A percentile compares a stretch with the other conserved stretches of the same genome.
Evolutionary conservation across 768 basidiomycete species (phyloP).

Genomic region (Tulasnella sp.): DNA sequence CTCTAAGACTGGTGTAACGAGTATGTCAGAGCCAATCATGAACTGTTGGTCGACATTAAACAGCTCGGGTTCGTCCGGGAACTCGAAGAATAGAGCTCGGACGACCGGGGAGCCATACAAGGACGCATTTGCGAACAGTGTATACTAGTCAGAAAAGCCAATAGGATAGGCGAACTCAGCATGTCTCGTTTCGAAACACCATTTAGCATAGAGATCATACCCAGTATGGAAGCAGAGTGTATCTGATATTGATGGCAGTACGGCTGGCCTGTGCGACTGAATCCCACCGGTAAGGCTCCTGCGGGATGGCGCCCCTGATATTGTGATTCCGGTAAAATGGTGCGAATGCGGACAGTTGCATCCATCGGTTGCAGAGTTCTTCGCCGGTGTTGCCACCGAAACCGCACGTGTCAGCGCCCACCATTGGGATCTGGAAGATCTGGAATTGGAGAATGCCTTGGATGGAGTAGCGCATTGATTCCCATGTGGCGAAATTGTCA

Average conservation of each 20-base stretch:
- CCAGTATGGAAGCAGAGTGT: conserved; percentile 70
- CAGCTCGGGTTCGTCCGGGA: conserved; percentile 55
- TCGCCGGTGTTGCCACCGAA: conserved; percentile 64
- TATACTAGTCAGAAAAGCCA: conserved; percentile 35
- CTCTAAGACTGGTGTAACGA: conserved; percentile 31
- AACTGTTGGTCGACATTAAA: conserved; percentile 58
- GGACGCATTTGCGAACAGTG: conserved; percentile 60
- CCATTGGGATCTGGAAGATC: conserved; percentile 71
- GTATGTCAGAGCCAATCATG: conserved; percentile 54
- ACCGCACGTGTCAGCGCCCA: conserved; percentile 68
- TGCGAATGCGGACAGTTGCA: conserved; percentile 71
- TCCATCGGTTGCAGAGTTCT: conserved; percentile 76
- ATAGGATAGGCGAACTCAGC: conserved; percentile 24
- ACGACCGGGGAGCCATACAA: conserved; percentile 55
- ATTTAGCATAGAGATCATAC: conserved; percentile 30
- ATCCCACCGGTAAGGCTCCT: conserved; percentile 75
- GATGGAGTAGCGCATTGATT: conserved; percentile 57
- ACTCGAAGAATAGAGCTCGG: conserved; percentile 67
- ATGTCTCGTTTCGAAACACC: conserved; percentile 24
- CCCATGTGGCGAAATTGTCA: conserved; percentile 68
- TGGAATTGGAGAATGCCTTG: conserved; percentile 76
- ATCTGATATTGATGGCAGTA: conserved; percentile 58
- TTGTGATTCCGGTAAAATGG: conserved; percentile 82
- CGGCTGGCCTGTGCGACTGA: conserved; percentile 64
- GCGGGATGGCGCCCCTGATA: conserved; percentile 48